Evolutionary conservation across 1,284 basidiomycete species (phyloP).

Genomic region (Lentinula novae-zelandiae): DNA sequence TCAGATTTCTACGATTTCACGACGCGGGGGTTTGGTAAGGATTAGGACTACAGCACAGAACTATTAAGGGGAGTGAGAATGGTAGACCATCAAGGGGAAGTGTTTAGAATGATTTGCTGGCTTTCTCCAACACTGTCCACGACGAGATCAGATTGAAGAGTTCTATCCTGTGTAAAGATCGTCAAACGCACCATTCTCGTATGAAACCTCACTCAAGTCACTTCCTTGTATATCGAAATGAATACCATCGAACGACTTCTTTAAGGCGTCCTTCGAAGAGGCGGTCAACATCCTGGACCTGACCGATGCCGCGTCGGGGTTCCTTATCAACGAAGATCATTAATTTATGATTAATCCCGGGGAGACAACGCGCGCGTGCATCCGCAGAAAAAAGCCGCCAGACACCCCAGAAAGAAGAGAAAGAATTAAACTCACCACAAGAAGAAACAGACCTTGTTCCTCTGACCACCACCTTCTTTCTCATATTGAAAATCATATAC

Average conservation of each 20-base stretch:
- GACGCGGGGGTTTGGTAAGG: not conserved
- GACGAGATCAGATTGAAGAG: not conserved
- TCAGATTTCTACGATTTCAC: constrained; percentile 6
- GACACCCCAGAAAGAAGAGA: not conserved
- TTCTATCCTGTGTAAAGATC: not conserved
- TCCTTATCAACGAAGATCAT: constrained; percentile 48
- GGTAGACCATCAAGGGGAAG: not conserved
- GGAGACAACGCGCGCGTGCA: not conserved
- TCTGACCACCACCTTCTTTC: constrained; percentile 74
- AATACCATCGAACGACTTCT: constrained; percentile 70
- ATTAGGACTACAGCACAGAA: not conserved
- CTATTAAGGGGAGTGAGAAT: not conserved
- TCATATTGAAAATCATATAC: constrained; percentile 92
- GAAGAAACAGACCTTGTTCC: constrained; percentile 90
- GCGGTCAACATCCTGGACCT: constrained; percentile 96
- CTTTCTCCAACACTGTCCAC: constrained; percentile 28
- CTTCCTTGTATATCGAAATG: constrained; percentile 86
- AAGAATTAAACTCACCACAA: constrained; percentile 60
- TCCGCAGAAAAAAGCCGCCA: too few species aligned
- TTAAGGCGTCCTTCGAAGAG: constrained; percentile 87
- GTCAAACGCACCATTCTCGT: constrained; percentile 65
- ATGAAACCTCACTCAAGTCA: constrained; percentile 74
- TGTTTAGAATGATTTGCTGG: constrained; percentile 19
- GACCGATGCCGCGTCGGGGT: constrained; percentile 84
- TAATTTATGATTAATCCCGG: not conserved